Base-by-base conservation (phyloP, 306 rosid species). In the Vigna nakashimae region DNA sequence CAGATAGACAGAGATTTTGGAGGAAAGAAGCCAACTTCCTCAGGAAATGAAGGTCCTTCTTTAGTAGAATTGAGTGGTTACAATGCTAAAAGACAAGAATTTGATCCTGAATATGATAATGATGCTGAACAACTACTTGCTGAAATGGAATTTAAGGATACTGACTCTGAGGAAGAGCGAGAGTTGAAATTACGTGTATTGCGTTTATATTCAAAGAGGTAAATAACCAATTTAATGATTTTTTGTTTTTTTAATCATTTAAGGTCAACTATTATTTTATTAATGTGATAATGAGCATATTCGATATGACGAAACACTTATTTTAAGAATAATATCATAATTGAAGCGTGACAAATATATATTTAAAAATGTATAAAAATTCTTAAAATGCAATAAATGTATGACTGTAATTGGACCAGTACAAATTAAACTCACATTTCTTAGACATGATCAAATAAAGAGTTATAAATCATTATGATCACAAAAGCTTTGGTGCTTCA, bases 111-210 rank as follows among this genome's bases (percentile, higher is more conserved):
- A 83, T 95, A 95, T 73, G 99, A 95, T 79, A 92, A 95, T 28
- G 98, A 95, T 20, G 97, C 98, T 4, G 99, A 95, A 81, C 97
- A 90, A 81, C 75, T 95, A 56, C 83, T 95, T 7, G 98, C 98
- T 36, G 97, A 95, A 84, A 95, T 95, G 99, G 99, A 95, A 79
- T 95, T 95, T 75, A 95, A 92, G 91, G 96, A 95, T 34, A 73
- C 86, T 40, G 99, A 95, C 76, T 80, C 74, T 17, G 98, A 88
- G 59, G 99, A 95, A 0, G 99, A 95, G 82, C 92, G 90, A 59
- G 98, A 95, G 68, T 84, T 95, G 78, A 92, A 95, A 81, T 72
- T 92, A 68, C 89, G 94, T 62, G 90, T 95, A 62, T 69, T 95
- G 80, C 94, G 86, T 34, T 86, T 91, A 65, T 95, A 91, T 89